Base-by-base conservation (phyloP, 2,329 filamentous ascomycete species). In the Aspergillus oerlinghausenensis region DNA sequence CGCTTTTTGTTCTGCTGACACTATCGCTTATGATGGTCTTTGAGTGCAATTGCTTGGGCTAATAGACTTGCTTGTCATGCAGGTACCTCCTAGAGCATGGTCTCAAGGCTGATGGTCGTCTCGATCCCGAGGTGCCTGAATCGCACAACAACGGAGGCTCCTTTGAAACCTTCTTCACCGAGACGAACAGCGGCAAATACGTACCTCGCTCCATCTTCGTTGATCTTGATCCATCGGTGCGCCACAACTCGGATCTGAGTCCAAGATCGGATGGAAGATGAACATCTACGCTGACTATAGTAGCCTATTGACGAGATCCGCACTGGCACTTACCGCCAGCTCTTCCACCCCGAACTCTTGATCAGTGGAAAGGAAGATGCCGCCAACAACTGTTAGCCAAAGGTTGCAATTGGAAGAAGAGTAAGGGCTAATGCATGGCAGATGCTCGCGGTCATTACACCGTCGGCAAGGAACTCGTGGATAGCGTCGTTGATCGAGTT, bases 321-420 rank as follows among this genome's bases (percentile, higher is more conserved):
- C 59, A 85, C 82, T 58, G 85, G 85, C 63, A 63, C 75, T 63
- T 87, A 86, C 75, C 80, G 83, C 63, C 78, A 84, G 63, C 78
- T 88, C 53, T 88, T 86, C 75, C 85, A 87, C 71, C 85, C 85
- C 21, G 84, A 87, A 70, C 75, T 84, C 63, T 76, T 88, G 75
- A 82, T 88, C 65, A 86, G 82, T 70, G 85, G 85, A 65, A 87
- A 87, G 75, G 85, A 88, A 70, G 85, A 88, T 75, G 85, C 85
- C 58, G 84, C 85, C 65, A 88, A 87, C 72, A 87, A 87, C 75
- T 88, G 81, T 83, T 77, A 59, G 19, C 9, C n/a, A 45, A 40
- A 40, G 11, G 49, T 21, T 14, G 9, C 26, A 19, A 9, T 23
- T 43, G 4, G 42, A 38, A 43, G 51, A 51, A 29, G 38, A 28